These are phyloP conservation scores for Peronospora destructor DNA, from an alignment of 352 stramenopile species.

Conservation along the genomic window DNA sequence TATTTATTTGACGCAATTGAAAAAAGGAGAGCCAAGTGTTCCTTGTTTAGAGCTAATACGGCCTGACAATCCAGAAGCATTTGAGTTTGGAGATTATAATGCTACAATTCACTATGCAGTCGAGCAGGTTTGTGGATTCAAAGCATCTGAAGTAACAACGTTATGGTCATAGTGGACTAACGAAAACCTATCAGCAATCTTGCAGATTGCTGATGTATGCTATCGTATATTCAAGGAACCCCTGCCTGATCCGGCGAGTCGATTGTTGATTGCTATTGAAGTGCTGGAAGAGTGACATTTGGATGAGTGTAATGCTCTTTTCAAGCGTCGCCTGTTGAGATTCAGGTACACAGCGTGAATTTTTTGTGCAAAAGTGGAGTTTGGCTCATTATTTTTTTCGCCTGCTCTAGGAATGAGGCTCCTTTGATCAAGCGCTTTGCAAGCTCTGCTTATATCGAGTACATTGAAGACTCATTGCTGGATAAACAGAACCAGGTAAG, in stretches of 20 bases:
- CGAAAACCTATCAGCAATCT: too few species aligned
- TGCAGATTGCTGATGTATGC: slow-evolving; percentile 62
- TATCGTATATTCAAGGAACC: slow-evolving; percentile 81
- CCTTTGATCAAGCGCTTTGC: slow-evolving; percentile 80
- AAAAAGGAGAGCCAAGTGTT: slow-evolving; percentile 14
- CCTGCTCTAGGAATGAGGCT: slow-evolving; percentile 45
- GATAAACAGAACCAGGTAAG: slow-evolving; percentile 71
- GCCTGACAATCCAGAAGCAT: slow-evolving; percentile 33
- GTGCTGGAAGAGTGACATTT: slow-evolving; percentile 43
- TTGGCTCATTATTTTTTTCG: not conserved
- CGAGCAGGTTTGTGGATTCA: slow-evolving; percentile 52
- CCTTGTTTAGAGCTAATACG: slow-evolving; percentile 37
- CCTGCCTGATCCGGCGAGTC: slow-evolving; percentile 50
- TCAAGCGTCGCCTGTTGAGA: slow-evolving; percentile 48
- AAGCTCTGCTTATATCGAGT: slow-evolving; percentile 63
- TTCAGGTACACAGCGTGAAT: slow-evolving; percentile 33
- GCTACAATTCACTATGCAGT: slow-evolving; percentile 45
- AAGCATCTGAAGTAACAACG: not conserved
- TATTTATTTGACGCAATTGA: slow-evolving; percentile 13
- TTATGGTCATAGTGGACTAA: not conserved
- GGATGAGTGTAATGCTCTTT: slow-evolving; percentile 53
- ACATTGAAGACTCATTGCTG: slow-evolving; percentile 67
- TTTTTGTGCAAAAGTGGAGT: not conserved
- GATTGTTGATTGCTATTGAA: slow-evolving; percentile 38
- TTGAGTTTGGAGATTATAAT: slow-evolving; percentile 46